phyloP scores from a whole-genome alignment of 2,329 filamentous ascomycete species.

The Sarocladiaceae sp. region DNA sequence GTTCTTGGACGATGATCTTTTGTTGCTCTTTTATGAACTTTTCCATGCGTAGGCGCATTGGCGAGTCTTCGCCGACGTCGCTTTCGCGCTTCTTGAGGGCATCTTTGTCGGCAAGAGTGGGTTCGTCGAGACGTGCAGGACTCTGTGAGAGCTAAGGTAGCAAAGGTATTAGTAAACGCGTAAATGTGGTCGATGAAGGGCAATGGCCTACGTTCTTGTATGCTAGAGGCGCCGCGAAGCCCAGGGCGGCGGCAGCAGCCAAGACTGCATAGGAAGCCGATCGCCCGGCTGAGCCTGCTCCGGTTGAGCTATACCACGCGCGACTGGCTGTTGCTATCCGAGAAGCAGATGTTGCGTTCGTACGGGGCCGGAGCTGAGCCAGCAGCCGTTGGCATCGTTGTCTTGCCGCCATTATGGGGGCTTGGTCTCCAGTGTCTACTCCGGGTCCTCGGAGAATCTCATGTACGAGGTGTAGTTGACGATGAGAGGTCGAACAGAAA shows the following conservation, averaged over 20 bases:
- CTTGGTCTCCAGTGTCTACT: background rate
- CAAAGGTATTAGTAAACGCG: background rate
- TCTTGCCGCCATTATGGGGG: conserved; percentile 5
- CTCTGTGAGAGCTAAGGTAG: conserved; percentile 11
- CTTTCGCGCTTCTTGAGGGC: conserved; percentile 68
- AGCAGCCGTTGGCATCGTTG: conserved; percentile 5
- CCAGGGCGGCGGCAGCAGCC: conserved; percentile 37
- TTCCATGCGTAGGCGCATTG: conserved; percentile 98
- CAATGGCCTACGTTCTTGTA: conserved; percentile 51
- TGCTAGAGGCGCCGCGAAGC: conserved; percentile 44
- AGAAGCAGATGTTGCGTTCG: too few relatives aligned
- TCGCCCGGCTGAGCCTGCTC: conserved; percentile 18
- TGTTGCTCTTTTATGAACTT: conserved; percentile 92
- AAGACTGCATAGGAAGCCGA: conserved; percentile 18
- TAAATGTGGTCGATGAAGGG: background rate
- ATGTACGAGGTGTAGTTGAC: background rate
- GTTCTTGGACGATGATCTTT: conserved; percentile 73
- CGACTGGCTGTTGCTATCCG: background rate
- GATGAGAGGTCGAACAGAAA: background rate
- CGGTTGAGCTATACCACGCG: conserved; percentile 1
- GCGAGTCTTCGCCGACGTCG: conserved; percentile 64
- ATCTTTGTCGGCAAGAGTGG: conserved; percentile 80
- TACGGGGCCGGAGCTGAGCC: background rate
- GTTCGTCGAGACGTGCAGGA: conserved; percentile 44
- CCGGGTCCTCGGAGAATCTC: background rate